phyloP scores from a whole-genome alignment of 2,329 filamentous ascomycete species.

The Blastomyces gilchristii region DNA sequence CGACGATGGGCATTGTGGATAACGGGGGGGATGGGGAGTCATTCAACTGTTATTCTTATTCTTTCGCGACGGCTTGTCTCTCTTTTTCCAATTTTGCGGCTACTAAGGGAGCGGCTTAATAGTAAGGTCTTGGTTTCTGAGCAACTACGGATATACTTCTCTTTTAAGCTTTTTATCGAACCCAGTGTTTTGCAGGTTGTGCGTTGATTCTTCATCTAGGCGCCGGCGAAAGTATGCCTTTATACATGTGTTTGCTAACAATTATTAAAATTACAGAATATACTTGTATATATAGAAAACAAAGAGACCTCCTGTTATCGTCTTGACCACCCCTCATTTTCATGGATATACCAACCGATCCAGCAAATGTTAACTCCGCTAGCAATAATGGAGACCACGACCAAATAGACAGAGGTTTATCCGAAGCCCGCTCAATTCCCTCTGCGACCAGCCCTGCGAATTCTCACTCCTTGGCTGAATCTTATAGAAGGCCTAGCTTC shows the following conservation, averaged over 20 bases:
- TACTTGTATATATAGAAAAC: not conserved
- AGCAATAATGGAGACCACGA: not conserved
- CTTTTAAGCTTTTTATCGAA: not conserved
- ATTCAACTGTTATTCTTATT: not conserved
- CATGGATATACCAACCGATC: not conserved
- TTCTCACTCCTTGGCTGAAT: conserved; percentile 46
- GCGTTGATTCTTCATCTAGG: not conserved
- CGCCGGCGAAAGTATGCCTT: too few relatives aligned
- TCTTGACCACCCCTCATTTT: not conserved
- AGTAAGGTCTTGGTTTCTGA: not conserved
- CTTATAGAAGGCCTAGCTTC: conserved; percentile 67
- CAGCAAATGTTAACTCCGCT: not conserved
- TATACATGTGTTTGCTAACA: too few relatives aligned
- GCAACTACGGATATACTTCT: not conserved
- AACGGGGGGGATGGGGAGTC: not conserved
- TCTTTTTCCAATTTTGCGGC: not conserved
- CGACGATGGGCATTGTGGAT: not conserved
- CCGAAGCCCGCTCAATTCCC: conserved; percentile 33
- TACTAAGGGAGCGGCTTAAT: not conserved
- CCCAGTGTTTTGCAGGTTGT: not conserved
- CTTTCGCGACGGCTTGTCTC: too few relatives aligned
- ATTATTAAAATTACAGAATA: too few relatives aligned
- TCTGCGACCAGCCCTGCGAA: conserved; percentile 31
- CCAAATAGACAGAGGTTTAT: conserved; percentile 27
- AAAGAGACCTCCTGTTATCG: not conserved